Percentiles rank a stretch among this genome's conserved stretches.
These are phyloP conservation scores for Paecilomyces sp. DNA, from an alignment of 2,329 filamentous ascomycete species.

Conservation along the genomic window DNA sequence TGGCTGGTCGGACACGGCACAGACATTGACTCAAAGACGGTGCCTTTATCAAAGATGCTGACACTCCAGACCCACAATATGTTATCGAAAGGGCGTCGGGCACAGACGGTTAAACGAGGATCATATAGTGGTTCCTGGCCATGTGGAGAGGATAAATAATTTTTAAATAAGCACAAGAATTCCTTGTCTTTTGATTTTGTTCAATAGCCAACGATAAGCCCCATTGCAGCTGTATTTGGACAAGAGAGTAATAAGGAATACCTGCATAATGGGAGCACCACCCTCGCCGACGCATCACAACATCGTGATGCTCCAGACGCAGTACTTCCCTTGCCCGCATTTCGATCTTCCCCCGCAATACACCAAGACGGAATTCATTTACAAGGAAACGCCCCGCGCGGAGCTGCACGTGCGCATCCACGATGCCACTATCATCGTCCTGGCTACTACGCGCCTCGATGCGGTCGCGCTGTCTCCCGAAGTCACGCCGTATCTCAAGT, in stretches of 20 bases:
- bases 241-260: not conserved
- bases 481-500: slow-evolving; percentile 37
- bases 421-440: slow-evolving; percentile 41
- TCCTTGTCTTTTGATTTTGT: not conserved
- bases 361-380: slow-evolving; percentile 21
- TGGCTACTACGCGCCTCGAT: slow-evolving; percentile 25
- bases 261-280: slow-evolving; percentile 8
- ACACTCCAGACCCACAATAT: not conserved
- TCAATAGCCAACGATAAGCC: not conserved
- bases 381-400: slow-evolving; percentile 26
- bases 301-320: slow-evolving; percentile 42
- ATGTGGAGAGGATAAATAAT: not conserved
- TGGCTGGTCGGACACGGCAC: not conserved
- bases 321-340: slow-evolving; percentile 30
- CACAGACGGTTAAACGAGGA: not conserved
- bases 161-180: not conserved
- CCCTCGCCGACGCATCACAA: slow-evolving; percentile 30
- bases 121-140: not conserved
- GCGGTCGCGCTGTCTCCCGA: slow-evolving; percentile 33
- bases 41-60: not conserved
- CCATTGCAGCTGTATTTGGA: not conserved
- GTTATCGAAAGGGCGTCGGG: not conserved
- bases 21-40: not conserved
- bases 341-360: slow-evolving; percentile 39
- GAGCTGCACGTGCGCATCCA: slow-evolving; percentile 36